These are phyloP conservation scores for Trametopsis cervina DNA, from an alignment of 768 basidiomycete genomes.

Conservation along the genomic window DNA sequence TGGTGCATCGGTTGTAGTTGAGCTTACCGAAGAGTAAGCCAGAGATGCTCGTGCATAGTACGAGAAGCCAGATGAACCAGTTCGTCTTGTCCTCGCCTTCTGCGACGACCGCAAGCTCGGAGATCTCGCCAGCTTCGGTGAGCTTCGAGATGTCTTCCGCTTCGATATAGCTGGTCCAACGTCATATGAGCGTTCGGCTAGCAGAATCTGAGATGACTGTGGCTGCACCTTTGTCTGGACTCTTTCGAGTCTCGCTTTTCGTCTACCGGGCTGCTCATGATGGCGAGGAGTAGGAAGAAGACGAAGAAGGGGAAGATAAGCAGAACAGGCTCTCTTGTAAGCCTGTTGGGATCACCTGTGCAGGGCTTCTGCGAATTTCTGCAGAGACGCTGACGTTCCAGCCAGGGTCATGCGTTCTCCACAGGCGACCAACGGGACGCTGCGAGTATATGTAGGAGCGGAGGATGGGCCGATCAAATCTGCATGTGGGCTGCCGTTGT, in stretches of 20 bases:
- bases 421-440: too few species aligned
- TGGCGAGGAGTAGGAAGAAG: background rate
- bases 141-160: constrained; percentile 12
- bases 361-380: background rate
- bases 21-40: constrained; percentile 66
- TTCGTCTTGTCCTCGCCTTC: constrained; percentile 64
- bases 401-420: background rate
- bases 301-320: background rate
- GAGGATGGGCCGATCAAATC: too few species aligned
- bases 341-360: background rate
- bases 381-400: background rate
- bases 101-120: constrained; percentile 50
- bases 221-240: too few species aligned
- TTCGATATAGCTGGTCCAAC: constrained; percentile 4
- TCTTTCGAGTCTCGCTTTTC: background rate
- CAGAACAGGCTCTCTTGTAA: too few species aligned
- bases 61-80: constrained; percentile 74
- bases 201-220: too few species aligned
- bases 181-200: background rate
- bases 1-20: background rate
- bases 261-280: background rate
- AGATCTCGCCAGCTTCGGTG: constrained; percentile 39
- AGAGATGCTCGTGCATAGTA: constrained; percentile 67
- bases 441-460: too few species aligned
- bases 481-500: too few species aligned